Percentiles rank a stretch among this genome's conserved stretches.
Conservation (phyloP, 2,329 filamentous ascomycete species). For the Tolypocladium endophyticum region DNA sequence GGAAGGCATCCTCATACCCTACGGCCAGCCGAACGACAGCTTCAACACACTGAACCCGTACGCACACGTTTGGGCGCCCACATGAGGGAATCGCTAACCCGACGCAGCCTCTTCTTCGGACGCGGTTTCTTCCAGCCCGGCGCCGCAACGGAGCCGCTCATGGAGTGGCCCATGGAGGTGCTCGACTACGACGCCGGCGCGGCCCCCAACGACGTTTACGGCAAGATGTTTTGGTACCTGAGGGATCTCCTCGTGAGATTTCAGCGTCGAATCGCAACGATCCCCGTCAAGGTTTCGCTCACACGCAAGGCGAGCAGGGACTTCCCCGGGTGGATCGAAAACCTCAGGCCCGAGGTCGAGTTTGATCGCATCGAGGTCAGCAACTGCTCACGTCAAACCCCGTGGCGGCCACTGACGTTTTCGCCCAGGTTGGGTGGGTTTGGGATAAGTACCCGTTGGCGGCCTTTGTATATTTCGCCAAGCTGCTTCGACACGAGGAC, state of each 20-base stretch:
- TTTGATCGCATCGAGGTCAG: slow-evolving; percentile 10
- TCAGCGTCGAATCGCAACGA: slow-evolving; percentile 3
- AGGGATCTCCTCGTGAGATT: slow-evolving; percentile 10
- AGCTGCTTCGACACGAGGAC: slow-evolving; percentile 11
- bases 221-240: slow-evolving; percentile 17
- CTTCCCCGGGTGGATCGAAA: background rate
- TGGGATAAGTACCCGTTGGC: slow-evolving; percentile 7
- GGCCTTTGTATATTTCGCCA: slow-evolving; percentile 1
- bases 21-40: slow-evolving; percentile 7
- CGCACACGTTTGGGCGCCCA: background rate
- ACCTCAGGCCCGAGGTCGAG: background rate
- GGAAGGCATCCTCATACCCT: slow-evolving; percentile 14
- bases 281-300: slow-evolving; percentile 2
- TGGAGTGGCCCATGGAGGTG: slow-evolving; percentile 17
- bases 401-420: background rate
- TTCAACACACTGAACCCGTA: slow-evolving; percentile 12
- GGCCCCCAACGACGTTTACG: slow-evolving; percentile 14
- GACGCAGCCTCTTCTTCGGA: slow-evolving; percentile 8
- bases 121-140: background rate
- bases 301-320: background rate
- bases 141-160: slow-evolving; percentile 11
- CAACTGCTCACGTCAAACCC: background rate
- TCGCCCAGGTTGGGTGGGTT: slow-evolving; percentile 7
- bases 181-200: slow-evolving; percentile 7
- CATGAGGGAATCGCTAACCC: background rate